A percentile compares a stretch with the other conserved stretches of the same genome.
These are phyloP conservation scores for Tetrahymena malaccensis DNA, from an alignment of 73 alveolate genomes.

Conservation along the genomic window DNA sequence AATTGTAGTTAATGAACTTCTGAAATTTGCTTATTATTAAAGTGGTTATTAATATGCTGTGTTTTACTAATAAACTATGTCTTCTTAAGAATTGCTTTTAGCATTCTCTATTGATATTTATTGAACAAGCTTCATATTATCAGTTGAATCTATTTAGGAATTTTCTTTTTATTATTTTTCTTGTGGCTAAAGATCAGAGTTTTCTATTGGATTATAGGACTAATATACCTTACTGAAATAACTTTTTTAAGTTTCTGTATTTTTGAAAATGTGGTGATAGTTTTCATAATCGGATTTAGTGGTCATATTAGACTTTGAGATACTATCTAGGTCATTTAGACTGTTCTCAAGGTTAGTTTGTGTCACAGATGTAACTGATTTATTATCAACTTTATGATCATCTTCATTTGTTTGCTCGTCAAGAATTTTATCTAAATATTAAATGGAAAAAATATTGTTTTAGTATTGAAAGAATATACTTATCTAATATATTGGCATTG, in stretches of 20 bases:
- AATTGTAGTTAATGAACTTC: background rate
- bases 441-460: background rate
- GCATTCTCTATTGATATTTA: background rate
- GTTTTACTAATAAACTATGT: background rate
- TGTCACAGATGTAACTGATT: background rate
- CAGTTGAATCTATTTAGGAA: background rate
- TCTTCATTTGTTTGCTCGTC: background rate
- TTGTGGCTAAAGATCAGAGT: background rate
- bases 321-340: background rate
- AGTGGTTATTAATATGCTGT: background rate
- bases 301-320: background rate
- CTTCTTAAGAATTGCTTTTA: background rate
- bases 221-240: background rate
- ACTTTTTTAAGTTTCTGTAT: background rate
- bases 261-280: background rate
- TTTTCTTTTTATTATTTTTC: background rate
- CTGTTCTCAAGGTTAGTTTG: background rate
- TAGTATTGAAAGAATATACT: too few species aligned
- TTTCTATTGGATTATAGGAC: background rate
- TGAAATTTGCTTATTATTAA: background rate
- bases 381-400: background rate
- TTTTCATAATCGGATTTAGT: background rate
- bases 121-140: background rate
- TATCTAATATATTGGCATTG: background rate
- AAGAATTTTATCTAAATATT: background rate